phyloP scores from a whole-genome alignment of 139 green algal species.

The Micractinium conductrix region DNA sequence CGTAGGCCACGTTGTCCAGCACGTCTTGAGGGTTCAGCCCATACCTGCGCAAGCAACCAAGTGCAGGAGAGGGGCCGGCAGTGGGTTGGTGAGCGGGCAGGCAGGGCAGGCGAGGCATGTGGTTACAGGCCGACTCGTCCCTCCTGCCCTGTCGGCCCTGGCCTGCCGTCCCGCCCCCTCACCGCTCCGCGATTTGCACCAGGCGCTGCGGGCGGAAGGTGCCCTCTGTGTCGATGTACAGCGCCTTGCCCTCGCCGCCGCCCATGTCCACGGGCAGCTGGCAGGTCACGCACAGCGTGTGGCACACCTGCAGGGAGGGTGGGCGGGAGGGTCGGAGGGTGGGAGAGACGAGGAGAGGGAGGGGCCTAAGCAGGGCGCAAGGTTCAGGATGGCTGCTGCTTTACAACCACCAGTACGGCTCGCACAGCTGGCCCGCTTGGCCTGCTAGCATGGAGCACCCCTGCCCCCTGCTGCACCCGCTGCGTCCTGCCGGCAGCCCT shows the following conservation, averaged over 20 bases:
- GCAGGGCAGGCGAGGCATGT: neutral
- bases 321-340: no score
- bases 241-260: slow-evolving; percentile 95
- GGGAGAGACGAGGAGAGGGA: no score
- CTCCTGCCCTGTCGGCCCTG: neutral
- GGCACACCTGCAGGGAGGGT: slow-evolving; percentile 71
- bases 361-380: no score
- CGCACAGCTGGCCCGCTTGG: no score
- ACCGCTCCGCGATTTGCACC: slow-evolving; percentile 92
- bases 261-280: slow-evolving; percentile 94
- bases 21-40: slow-evolving; percentile 89
- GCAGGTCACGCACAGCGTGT: slow-evolving; percentile 97
- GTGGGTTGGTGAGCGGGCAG: neutral
- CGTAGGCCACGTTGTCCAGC: slow-evolving; percentile 98
- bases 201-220: slow-evolving; percentile 93
- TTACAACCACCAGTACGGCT: no score
- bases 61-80: neutral
- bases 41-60: no score
- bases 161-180: neutral
- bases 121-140: neutral
- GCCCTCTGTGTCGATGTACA: slow-evolving; percentile 99
- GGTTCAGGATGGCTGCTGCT: no score
- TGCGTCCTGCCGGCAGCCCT: no score
- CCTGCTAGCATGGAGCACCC: no score
- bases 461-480: no score